Conservation (phyloP, 129 eudicot species). For the Chrysanthemum seticuspe region DNA sequence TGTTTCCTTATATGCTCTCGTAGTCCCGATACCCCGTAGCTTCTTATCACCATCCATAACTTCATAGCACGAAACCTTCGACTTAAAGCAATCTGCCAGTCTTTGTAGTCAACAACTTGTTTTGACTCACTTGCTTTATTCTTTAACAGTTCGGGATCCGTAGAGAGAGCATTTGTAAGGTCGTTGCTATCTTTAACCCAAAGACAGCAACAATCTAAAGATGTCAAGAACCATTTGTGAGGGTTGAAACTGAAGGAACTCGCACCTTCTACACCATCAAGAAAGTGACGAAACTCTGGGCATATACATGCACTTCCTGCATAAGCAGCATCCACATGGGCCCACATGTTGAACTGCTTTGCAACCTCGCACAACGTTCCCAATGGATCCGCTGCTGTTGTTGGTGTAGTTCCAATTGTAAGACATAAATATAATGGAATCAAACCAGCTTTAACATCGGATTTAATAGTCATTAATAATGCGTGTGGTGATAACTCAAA, state of each 20-base stretch:
- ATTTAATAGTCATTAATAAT: constrained; percentile 3
- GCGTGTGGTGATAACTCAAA: constrained; percentile 16
- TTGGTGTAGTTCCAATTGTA: constrained; percentile 37
- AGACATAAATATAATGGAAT: constrained; percentile 31
- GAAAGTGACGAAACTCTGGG: constrained; percentile 34
- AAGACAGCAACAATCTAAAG: constrained; percentile 32
- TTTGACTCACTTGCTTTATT: constrained; percentile 10
- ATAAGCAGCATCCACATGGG: constrained; percentile 35
- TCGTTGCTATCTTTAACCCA: constrained; percentile 24
- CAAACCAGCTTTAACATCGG: constrained; percentile 28
- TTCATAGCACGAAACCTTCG: constrained; percentile 13
- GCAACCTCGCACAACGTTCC: constrained; percentile 20
- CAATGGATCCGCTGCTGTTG: constrained; percentile 34
- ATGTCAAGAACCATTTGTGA: constrained; percentile 35
- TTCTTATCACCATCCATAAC: constrained; percentile 13
- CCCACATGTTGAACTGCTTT: constrained; percentile 26
- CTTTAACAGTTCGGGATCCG: constrained; percentile 29
- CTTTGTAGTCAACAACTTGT: constrained; percentile 35
- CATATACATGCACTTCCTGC: constrained; percentile 17
- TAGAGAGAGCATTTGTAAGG: constrained; percentile 10
- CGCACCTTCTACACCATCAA: constrained; percentile 33
- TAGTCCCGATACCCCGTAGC: constrained; percentile 23
- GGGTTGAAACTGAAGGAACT: constrained; percentile 30
- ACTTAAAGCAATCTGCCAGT: constrained; percentile 30
- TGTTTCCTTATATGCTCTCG: constrained; percentile 20